Conservation (phyloP, 2,329 filamentous ascomycete species). For the Fusarium oxysporum region DNA sequence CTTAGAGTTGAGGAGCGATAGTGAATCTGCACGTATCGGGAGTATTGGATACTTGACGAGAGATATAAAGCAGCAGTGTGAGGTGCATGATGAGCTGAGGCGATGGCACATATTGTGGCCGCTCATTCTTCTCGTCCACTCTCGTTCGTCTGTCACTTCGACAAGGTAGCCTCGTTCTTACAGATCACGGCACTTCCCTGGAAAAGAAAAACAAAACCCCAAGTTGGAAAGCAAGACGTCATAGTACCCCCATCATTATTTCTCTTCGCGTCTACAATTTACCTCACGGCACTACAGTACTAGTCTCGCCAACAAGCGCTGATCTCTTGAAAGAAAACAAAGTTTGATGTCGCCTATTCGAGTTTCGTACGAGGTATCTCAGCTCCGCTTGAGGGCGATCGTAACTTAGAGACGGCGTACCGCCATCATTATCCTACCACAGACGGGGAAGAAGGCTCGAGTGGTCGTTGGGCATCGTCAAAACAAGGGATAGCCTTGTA, state of each 20-base stretch:
- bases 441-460: constrained; percentile 26
- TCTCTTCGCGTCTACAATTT: constrained; percentile 7
- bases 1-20: constrained; percentile 38
- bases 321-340: constrained; percentile 27
- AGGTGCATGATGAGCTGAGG: constrained; percentile 32
- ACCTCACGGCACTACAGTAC: constrained; percentile 13
- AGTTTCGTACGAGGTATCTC: constrained; percentile 21
- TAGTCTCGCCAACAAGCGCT: constrained; percentile 15
- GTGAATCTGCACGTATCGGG: constrained; percentile 26
- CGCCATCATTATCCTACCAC: constrained; percentile 34
- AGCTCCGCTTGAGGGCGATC: constrained; percentile 40
- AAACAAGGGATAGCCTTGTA: constrained; percentile 47
- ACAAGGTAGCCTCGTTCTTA: constrained; percentile 27
- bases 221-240: constrained; percentile 24
- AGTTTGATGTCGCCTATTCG: constrained; percentile 34
- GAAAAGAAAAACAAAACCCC: constrained; percentile 15
- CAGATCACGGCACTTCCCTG: constrained; percentile 23
- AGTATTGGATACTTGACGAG: constrained; percentile 42
- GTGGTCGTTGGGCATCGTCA: constrained; percentile 44
- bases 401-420: constrained; percentile 40
- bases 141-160: constrained; percentile 23
- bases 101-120: constrained; percentile 27
- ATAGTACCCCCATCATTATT: constrained; percentile 19
- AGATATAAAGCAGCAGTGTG: constrained; percentile 42
- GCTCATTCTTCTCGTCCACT: constrained; percentile 27